Evolutionary conservation across 1,284 basidiomycete species (phyloP).

Genomic region (Ceratorhiza oryzae-sativae): DNA sequence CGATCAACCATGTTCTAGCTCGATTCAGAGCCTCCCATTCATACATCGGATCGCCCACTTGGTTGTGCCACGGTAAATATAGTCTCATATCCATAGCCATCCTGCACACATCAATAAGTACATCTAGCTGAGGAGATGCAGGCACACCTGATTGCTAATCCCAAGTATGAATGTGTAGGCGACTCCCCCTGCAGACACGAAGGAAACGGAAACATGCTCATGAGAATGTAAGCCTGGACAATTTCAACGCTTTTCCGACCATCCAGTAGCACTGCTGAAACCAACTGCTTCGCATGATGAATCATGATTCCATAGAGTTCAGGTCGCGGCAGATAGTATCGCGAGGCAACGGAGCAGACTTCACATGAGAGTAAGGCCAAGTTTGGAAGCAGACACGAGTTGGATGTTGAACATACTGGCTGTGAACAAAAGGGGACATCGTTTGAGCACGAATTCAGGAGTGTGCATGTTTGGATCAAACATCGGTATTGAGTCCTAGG

Average conservation of each 20-base stretch:
- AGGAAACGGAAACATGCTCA: slow-evolving; percentile 79
- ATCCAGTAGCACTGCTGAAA: slow-evolving; percentile 76
- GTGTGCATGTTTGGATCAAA: slow-evolving; percentile 78
- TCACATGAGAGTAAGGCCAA: not conserved
- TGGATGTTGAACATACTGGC: slow-evolving; percentile 61
- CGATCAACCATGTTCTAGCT: slow-evolving; percentile 83
- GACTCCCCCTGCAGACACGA: slow-evolving; percentile 83
- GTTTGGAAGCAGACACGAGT: not conserved
- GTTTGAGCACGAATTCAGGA: slow-evolving; percentile 70
- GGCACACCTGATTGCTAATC: slow-evolving; percentile 72
- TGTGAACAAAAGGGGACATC: slow-evolving; percentile 83
- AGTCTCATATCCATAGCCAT: slow-evolving; percentile 87
- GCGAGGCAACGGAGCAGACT: slow-evolving; percentile 81
- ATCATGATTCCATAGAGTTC: slow-evolving; percentile 84
- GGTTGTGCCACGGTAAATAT: slow-evolving; percentile 69
- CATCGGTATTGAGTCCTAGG: slow-evolving; percentile 72
- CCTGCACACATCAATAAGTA: not conserved
- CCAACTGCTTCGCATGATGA: slow-evolving; percentile 83
- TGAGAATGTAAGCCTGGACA: slow-evolving; percentile 73
- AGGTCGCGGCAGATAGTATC: slow-evolving; percentile 75
- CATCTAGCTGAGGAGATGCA: not conserved
- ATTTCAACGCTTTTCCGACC: slow-evolving; percentile 83
- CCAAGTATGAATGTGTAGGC: slow-evolving; percentile 79
- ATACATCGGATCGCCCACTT: slow-evolving; percentile 70
- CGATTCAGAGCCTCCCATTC: slow-evolving; percentile 83